Conservation (phyloP, 1,284 basidiomycete species). For the Ceratobasidium sp. region DNA sequence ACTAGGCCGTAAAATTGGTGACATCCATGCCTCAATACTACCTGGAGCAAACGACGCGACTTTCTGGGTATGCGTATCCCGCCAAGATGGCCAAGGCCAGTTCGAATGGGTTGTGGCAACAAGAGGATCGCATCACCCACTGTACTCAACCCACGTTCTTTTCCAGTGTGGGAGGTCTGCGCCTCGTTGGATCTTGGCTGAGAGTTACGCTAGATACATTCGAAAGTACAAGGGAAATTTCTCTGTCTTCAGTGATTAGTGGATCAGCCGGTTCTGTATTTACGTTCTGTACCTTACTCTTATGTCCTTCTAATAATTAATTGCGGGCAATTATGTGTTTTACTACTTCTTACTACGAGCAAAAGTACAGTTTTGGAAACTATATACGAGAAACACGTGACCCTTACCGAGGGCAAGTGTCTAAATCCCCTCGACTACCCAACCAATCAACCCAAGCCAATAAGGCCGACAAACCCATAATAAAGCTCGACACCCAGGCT, state of each 20-base stretch:
- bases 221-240: not conserved
- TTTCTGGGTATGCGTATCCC: not conserved
- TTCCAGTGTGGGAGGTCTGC: not conserved
- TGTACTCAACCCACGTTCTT: not conserved
- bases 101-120: not conserved
- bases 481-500: too few relatives aligned
- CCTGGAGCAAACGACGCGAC: not conserved
- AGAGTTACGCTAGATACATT: not conserved
- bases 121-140: not conserved
- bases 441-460: too few relatives aligned
- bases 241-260: not conserved
- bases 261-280: too few relatives aligned
- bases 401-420: too few relatives aligned
- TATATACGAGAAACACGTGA: too few relatives aligned
- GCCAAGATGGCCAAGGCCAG: not conserved
- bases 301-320: too few relatives aligned
- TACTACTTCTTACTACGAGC: too few relatives aligned
- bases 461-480: too few relatives aligned
- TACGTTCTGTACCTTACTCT: too few relatives aligned
- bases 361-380: too few relatives aligned
- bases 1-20: constrained; percentile 3
- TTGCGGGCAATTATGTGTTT: too few relatives aligned
- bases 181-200: not conserved
- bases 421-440: too few relatives aligned
- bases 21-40: not conserved